Evolutionary conservation across 345 rosid species (phyloP).

Genomic region (Syzygium oleosum): DNA sequence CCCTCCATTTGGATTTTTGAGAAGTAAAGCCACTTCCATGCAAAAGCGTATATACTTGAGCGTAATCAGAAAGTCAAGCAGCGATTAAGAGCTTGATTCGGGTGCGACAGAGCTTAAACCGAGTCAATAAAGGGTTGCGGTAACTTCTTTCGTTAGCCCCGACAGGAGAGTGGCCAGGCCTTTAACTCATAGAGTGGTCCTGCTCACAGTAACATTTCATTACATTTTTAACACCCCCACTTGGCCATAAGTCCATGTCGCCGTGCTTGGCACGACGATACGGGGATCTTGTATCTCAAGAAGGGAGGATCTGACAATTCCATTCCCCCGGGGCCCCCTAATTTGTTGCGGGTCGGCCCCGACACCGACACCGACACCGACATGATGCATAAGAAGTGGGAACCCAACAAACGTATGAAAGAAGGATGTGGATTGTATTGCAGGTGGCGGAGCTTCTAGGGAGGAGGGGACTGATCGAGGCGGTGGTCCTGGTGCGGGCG

Average conservation of each 20-base stretch:
- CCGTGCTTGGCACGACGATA: background rate
- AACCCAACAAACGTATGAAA: background rate
- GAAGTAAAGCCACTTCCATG: background rate
- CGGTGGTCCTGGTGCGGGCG: slow-evolving; percentile 23
- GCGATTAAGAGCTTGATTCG: background rate
- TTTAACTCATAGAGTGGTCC: background rate
- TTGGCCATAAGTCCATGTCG: background rate
- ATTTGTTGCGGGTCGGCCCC: background rate
- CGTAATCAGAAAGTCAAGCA: background rate
- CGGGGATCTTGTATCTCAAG: background rate
- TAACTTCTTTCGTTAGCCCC: background rate
- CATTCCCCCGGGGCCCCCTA: too few species aligned
- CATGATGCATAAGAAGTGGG: background rate
- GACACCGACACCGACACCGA: background rate
- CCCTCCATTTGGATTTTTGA: background rate
- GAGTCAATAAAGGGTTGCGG: background rate
- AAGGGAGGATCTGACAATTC: too few species aligned
- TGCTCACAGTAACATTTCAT: background rate
- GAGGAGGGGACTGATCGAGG: slow-evolving; percentile 20
- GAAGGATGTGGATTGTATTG: background rate
- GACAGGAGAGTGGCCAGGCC: background rate
- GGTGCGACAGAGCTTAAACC: background rate
- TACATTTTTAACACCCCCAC: background rate
- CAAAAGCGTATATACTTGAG: background rate
- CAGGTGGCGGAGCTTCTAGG: slow-evolving; percentile 33